phyloP scores from a whole-genome alignment of 2,329 filamentous ascomycete species.

The Zymoseptoria pseudotritici region DNA sequence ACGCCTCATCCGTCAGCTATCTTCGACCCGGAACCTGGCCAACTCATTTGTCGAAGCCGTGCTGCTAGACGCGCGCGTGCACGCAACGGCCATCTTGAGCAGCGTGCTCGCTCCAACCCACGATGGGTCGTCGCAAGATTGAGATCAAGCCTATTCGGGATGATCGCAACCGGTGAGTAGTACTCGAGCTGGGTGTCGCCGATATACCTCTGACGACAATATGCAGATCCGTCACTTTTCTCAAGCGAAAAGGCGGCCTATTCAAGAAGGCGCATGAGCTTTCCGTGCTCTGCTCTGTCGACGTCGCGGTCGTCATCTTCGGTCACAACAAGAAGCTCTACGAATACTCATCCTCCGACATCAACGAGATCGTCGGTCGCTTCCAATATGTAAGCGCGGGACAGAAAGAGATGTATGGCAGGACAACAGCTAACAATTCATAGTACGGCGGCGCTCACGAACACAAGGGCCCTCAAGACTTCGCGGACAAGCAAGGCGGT shows the following conservation, averaged over 20 bases:
- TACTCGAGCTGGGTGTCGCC: neutral
- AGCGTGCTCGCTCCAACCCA: constrained; percentile 14
- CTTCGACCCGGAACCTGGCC: neutral
- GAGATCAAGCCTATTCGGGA: constrained; percentile 69
- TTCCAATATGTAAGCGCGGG: constrained; percentile 73
- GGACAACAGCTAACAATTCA: constrained; percentile 8
- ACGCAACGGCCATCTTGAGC: neutral
- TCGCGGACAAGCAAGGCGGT: constrained; percentile 64
- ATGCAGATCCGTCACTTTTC: constrained; percentile 55
- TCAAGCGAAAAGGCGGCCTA: constrained; percentile 95
- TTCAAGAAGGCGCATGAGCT: constrained; percentile 99
- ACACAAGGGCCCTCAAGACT: constrained; percentile 91
- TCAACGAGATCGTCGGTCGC: constrained; percentile 79
- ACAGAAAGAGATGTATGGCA: constrained; percentile 3
- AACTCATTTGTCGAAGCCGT: neutral
- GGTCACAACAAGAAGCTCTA: constrained; percentile 98
- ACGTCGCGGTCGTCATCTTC: constrained; percentile 97
- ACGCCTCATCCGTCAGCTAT: neutral
- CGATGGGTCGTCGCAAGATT: constrained; percentile 97
- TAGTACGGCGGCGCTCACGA: constrained; percentile 91
- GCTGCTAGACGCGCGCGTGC: neutral
- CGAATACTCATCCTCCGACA: constrained; percentile 91
- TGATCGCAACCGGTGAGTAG: constrained; percentile 17
- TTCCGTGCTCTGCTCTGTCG: constrained; percentile 93
- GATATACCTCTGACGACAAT: neutral